Evolutionary conservation across 192 early-diverging fungal genomes (phyloP).

Genomic region (Ramicandelaber brevisporus): DNA sequence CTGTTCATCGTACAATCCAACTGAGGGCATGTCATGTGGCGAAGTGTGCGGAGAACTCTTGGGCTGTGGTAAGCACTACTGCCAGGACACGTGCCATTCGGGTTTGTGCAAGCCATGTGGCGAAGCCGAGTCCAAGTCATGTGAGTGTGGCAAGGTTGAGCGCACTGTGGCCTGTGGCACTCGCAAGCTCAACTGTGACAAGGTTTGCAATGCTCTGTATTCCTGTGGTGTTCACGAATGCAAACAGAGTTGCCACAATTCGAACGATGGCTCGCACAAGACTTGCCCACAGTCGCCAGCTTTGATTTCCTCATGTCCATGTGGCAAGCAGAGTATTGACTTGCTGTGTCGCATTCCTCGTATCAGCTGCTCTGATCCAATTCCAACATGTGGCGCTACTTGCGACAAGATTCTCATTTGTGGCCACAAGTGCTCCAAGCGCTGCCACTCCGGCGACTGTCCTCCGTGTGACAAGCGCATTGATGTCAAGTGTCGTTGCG

Average conservation of each 20-base stretch:
- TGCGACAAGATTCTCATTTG: constrained; percentile 15
- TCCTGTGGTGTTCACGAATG: constrained; percentile 43
- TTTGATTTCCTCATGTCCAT: too few species aligned
- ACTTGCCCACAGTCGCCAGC: too few species aligned
- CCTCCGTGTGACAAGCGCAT: constrained; percentile 24
- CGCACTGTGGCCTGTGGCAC: constrained; percentile 28
- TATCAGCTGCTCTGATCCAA: constrained; percentile 10
- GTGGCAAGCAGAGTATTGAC: too few species aligned
- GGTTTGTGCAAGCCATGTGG: constrained; percentile 40
- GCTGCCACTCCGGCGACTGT: constrained; percentile 37
- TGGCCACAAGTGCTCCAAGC: constrained; percentile 25
- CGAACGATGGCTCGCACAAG: too few species aligned
- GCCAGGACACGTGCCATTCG: constrained; percentile 34
- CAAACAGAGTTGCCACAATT: constrained; percentile 25
- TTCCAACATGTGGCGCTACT: constrained; percentile 11
- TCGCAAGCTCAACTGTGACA: constrained; percentile 14
- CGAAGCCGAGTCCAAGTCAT: constrained; percentile 21
- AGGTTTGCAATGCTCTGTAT: constrained; percentile 6
- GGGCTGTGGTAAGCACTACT: constrained; percentile 43
- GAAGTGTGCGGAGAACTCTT: constrained; percentile 35
- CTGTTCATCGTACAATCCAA: constrained; percentile 49
- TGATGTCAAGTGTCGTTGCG: constrained; percentile 33
- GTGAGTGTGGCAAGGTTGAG: constrained; percentile 39
- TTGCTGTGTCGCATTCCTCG: too few species aligned
- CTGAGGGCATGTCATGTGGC: constrained; percentile 41